Evolutionary conservation across 2,329 filamentous ascomycete genomes (phyloP), one percentile per base, ranked within the genome.

Genomic region (Colletotrichum higginsianum): DNA sequence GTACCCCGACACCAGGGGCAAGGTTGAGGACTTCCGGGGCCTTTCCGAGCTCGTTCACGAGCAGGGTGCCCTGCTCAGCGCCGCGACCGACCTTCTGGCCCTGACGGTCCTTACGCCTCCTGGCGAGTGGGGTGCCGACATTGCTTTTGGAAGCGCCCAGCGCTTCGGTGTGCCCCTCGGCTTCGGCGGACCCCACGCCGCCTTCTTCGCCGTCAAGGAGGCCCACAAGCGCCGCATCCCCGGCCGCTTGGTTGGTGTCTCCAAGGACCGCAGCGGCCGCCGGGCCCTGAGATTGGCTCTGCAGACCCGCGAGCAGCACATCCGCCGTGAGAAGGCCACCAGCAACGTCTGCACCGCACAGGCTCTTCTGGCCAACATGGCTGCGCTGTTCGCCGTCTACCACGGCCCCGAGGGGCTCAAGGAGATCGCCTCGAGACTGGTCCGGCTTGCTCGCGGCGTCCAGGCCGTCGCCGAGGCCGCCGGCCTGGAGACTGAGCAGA

Each of bases 321-420:
- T 98, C 80, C 90, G 96, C 75, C 90, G 96, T 78, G 96, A 98
- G 81, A 98, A 98, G 88, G 96, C 96, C 1, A 98, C 96, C 2
- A 98, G 95, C 86, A 98, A 98, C 79, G 95, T 98, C 71, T 98
- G 96, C 85, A 98, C 96, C 1, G 95, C 96, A 1, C 96, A 98
- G 83, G 96, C 96, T 11, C 85, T 98, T 35, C 86, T 98, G 62
- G 96, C 96, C 47, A 98, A 98, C 82, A 98, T 98, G 94, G 96
- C 91, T 76, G 94, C 95, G 66, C 92, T 98, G 85, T 98, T 98
- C 79, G 95, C 95, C 63, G 88, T 98, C 65, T 98, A 98, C 82
- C 96, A 98, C 80, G 96, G 96, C 4, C 96, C 96, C 0, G 83
- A 90, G 65, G 95, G 95, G 21, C 84, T 98, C 61, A 94, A 91